These are phyloP conservation scores for Trichoderma asperellum DNA, from an alignment of 2,329 filamentous ascomycete species.

Conservation along the genomic window DNA sequence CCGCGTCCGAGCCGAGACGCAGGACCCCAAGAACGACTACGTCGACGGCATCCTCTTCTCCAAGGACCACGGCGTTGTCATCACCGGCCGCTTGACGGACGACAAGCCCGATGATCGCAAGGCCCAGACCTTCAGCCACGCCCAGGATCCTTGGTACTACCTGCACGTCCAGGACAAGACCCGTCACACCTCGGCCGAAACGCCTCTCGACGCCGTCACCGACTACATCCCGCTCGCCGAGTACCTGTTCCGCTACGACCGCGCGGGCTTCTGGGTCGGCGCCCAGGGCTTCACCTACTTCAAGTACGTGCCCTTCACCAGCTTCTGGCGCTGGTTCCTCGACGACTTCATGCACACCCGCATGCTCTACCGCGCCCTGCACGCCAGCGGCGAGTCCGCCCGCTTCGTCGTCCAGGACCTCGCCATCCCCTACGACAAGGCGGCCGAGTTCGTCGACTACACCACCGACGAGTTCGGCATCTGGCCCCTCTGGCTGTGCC, in stretches of 20 bases:
- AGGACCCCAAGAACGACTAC: slow-evolving; percentile 61
- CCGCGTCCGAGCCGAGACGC: slow-evolving; percentile 54
- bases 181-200: slow-evolving; percentile 32
- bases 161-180: slow-evolving; percentile 64
- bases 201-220: slow-evolving; percentile 25
- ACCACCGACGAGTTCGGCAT: slow-evolving; percentile 55
- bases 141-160: slow-evolving; percentile 76
- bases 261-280: slow-evolving; percentile 76
- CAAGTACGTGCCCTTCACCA: slow-evolving; percentile 64
- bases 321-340: slow-evolving; percentile 67
- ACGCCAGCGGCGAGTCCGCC: slow-evolving; percentile 66
- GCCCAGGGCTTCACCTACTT: slow-evolving; percentile 70
- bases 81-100: slow-evolving; percentile 66
- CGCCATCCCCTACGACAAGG: slow-evolving; percentile 57
- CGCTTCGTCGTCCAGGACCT: slow-evolving; percentile 73
- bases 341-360: slow-evolving; percentile 75
- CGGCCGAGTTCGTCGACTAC: slow-evolving; percentile 60
- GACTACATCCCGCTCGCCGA: slow-evolving; percentile 71
- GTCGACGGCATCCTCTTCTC: slow-evolving; percentile 74
- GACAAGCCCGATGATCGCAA: slow-evolving; percentile 45
- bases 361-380: slow-evolving; percentile 73
- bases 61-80: slow-evolving; percentile 64
- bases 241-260: slow-evolving; percentile 78
- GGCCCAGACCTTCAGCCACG: slow-evolving; percentile 60
- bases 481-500: slow-evolving; percentile 65